Evolutionary conservation across 2,329 filamentous ascomycete species (phyloP).

Genomic region (Nemania serpens): DNA sequence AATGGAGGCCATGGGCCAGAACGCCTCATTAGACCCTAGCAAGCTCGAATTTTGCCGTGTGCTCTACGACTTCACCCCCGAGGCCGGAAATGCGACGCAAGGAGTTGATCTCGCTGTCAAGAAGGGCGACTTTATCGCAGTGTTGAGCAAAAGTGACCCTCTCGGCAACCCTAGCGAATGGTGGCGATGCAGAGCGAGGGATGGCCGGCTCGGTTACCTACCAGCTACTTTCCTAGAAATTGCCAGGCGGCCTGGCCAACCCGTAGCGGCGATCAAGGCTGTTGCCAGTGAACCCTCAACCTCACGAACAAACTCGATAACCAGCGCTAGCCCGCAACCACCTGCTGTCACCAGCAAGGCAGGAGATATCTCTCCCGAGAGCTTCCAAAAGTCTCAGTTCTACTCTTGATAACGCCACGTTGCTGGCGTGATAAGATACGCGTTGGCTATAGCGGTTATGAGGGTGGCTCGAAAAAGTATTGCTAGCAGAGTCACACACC

Average conservation of each 20-base stretch:
- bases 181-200: constrained; percentile 93
- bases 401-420: constrained; percentile 50
- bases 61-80: constrained; percentile 90
- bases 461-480: constrained; percentile 1
- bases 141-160: constrained; percentile 90
- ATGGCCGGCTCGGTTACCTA: constrained; percentile 89
- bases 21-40: constrained; percentile 73
- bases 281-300: constrained; percentile 48
- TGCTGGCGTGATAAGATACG: not conserved
- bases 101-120: constrained; percentile 89
- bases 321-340: constrained; percentile 46
- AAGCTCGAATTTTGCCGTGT: constrained; percentile 97
- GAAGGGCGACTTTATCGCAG: constrained; percentile 94
- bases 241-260: constrained; percentile 57
- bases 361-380: constrained; percentile 58
- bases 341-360: constrained; percentile 51
- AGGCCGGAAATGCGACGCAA: constrained; percentile 62
- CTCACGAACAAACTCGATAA: constrained; percentile 55
- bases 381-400: constrained; percentile 63
- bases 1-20: constrained; percentile 57
- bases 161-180: constrained; percentile 91
- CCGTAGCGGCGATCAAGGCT: constrained; percentile 58
- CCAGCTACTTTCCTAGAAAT: constrained; percentile 90
- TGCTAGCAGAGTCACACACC: constrained; percentile 9
- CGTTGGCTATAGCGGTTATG: not conserved